phyloP scores from a whole-genome alignment of 2,329 filamentous ascomycete genomes.

The Pezicula neosporulosa region DNA sequence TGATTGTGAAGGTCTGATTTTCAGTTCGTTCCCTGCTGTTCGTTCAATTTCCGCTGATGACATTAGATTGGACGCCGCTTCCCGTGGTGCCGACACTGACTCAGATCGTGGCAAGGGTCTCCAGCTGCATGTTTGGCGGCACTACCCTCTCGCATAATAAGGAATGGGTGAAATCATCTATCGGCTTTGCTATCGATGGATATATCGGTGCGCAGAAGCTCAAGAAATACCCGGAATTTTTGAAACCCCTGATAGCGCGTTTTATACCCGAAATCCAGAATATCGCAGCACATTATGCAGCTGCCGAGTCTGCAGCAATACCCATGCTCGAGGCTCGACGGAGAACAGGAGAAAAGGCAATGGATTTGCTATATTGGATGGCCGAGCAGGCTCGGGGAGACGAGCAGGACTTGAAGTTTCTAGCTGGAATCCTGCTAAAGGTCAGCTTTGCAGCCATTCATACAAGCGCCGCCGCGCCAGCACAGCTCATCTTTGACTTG shows the following conservation, averaged over 20 bases:
- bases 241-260: background rate
- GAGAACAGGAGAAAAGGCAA: background rate
- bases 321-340: background rate
- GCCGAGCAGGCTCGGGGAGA: background rate
- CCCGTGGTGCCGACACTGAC: background rate
- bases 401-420: background rate
- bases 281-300: background rate
- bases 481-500: background rate
- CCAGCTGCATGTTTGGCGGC: conserved; percentile 5
- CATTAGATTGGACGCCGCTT: background rate
- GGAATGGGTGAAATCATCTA: conserved; percentile 4
- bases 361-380: background rate
- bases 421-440: background rate
- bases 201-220: background rate
- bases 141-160: background rate
- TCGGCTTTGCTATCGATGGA: conserved; percentile 2
- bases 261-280: background rate
- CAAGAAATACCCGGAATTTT: background rate
- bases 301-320: background rate
- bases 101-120: background rate
- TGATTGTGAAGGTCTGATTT: background rate
- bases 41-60: too few relatives aligned
- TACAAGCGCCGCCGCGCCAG: background rate
- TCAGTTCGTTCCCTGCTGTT: too few relatives aligned
- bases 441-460: background rate